Evolutionary conservation across 2,329 filamentous ascomycete species (phyloP), one percentile per base, ranked within the genome.

Genomic region (Coniochaeta hoffmannii): DNA sequence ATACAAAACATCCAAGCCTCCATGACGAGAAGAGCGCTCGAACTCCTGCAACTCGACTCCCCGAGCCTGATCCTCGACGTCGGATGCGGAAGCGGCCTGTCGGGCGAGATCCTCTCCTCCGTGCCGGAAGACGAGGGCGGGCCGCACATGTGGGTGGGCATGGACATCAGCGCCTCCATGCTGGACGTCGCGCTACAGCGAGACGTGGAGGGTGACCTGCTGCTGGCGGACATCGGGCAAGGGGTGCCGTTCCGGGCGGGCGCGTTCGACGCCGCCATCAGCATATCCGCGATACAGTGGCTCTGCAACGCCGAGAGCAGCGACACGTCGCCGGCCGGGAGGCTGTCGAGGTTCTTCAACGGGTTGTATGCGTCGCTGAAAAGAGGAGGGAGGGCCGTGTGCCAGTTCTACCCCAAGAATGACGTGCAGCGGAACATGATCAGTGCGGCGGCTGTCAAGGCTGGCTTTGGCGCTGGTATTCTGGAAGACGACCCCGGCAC

Each of bases 391-490:
- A 81, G 90, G 35, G 94, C 94, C 0, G 93, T 97, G 14, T 96
- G 92, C 68, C 94, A 99, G 67, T 99, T 99, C 71, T 99, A 99
- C 69, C 94, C 94, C 2, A 96, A 96, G 74, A 97, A 99, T 69
- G 88, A 95, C 63, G 79, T 83, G 59, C 94, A 99, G 74, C 83
- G 92, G 66, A 85, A 82, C 66, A 96, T 99, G 92, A 96, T 99
- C 62, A 90, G 87, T 53, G 81, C 83, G 57, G 94, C 94, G 0
- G 94, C 94, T 0, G 88, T 97, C 58, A 91, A 89, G 67, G 94
- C 94, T 1, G 94, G 94, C 0, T 99, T 99, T 65, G 93, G 94
- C 50, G 94, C 94, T 0, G 94, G 94, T 74, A 81, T 99, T 32
- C 76, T 99, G 50, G 93, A 97, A 71, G 94, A 99, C 71, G 93